Percentiles rank a stretch among this genome's conserved stretches.
Evolutionary conservation across 257 asterid genomes (phyloP).

Genomic region (Solanum dulcamara): DNA sequence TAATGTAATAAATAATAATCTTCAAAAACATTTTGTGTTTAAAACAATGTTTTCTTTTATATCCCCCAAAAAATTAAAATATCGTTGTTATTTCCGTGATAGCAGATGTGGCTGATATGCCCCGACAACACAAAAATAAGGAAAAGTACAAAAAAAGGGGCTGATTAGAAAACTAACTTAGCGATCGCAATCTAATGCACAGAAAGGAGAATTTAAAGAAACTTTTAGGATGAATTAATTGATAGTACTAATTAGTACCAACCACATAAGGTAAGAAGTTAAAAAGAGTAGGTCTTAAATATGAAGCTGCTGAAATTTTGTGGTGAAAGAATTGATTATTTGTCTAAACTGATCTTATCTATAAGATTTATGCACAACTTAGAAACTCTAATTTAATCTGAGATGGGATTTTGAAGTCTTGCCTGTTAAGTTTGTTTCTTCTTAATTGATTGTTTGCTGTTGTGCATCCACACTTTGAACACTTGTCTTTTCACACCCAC

Average conservation of each 20-base stretch:
- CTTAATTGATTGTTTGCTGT: conserved; percentile 66
- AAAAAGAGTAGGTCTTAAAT: not conserved
- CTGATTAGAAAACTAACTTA: not conserved
- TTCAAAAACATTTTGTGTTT: too few species aligned
- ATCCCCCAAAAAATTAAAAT: too few species aligned
- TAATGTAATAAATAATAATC: too few species aligned
- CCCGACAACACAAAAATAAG: not conserved
- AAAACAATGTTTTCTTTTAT: too few species aligned
- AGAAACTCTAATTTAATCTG: not conserved
- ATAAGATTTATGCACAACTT: not conserved
- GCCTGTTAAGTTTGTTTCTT: conserved; percentile 28
- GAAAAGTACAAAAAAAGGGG: not conserved
- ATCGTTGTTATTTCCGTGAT: not conserved
- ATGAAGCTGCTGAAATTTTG: not conserved
- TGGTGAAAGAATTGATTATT: not conserved
- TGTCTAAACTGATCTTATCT: not conserved
- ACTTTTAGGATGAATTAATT: not conserved
- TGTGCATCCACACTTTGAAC: conserved; percentile 85
- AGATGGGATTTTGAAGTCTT: not conserved
- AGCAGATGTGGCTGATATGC: not conserved
- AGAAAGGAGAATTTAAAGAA: not conserved
- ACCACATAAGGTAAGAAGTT: not conserved
- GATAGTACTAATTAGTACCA: not conserved
- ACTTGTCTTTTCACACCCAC: conserved; percentile 57
- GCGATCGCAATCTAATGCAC: not conserved